Conservation (phyloP, 2,329 filamentous ascomycete genomes). For the Pleurostoma richardsiae region DNA sequence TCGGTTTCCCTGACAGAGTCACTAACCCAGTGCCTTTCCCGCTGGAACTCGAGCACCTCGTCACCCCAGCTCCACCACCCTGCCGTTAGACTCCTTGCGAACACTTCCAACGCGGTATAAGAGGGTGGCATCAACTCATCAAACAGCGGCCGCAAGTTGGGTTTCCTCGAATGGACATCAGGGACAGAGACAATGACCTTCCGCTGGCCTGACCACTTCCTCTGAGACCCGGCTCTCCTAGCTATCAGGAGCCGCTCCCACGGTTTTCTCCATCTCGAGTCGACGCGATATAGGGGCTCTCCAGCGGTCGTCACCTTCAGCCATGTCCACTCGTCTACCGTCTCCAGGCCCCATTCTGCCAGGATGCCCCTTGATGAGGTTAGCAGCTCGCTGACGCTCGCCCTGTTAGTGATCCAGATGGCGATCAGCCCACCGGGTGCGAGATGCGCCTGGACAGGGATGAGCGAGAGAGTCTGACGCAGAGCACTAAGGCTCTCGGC, state of each 20-base stretch:
- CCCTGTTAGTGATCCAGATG: conserved; percentile 75
- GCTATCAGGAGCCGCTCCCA: conserved; percentile 71
- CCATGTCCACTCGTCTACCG: conserved; percentile 72
- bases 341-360: conserved; percentile 59
- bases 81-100: conserved; percentile 67
- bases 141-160: conserved; percentile 60
- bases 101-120: conserved; percentile 66
- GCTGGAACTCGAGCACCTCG: conserved; percentile 67
- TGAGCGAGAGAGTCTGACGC: conserved; percentile 39
- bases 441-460: conserved; percentile 54
- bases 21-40: conserved; percentile 42
- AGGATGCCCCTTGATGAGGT: conserved; percentile 48
- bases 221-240: conserved; percentile 23
- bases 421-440: conserved; percentile 54
- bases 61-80: conserved; percentile 80
- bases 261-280: conserved; percentile 64
- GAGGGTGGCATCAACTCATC: conserved; percentile 43
- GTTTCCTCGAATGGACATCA: conserved; percentile 75
- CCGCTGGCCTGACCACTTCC: conserved; percentile 27
- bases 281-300: conserved; percentile 57
- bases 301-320: conserved; percentile 64
- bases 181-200: conserved; percentile 66
- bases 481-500: conserved; percentile 41
- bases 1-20: conserved; percentile 6
- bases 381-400: conserved; percentile 50